Base-by-base conservation (phyloP, 2,329 filamentous ascomycete species). In the Monosporascus sp. region DNA sequence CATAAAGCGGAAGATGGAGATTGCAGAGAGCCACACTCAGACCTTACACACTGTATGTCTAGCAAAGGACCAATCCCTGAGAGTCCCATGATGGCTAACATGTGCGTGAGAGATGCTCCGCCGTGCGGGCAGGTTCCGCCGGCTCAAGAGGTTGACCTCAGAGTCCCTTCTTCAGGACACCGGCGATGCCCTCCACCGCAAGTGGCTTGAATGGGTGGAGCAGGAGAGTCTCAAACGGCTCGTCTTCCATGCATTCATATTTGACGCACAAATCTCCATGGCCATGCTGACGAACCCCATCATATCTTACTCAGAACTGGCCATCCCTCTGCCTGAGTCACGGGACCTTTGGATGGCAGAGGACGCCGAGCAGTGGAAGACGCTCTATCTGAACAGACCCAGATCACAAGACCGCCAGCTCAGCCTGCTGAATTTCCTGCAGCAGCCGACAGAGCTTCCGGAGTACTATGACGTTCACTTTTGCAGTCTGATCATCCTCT, bases 251-350 rank as follows among this genome's bases (percentile, higher is more conserved):
- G 71, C 81, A 15, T 86, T 86, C 58, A 68, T 85, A 5, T 78
- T 84, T 52, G 86, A 90, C 60, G 76, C 83, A 0, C 83, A 88
- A 55, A 76, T 80, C 4, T 88, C 86, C 2, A 85, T 90, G 72
- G 81, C 83, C 1, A 75, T 86, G 4, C 73, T 87, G 51, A 82
- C 80, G 22, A 84, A 80, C 54, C 83, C 85, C 0, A 71, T 83
- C 20, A 81, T 89, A 57, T 86, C 85, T 0, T 90, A 88, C 60
- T 77, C 84, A 0, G 87, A 90, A 60, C 70, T 90, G 48, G 81
- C 81, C 4, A 70, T 89, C 3, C 84, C 85, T 1, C 67, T 90
- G 0, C 86, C 87, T 0, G 80, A 80, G 54, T 72, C 81, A 0
- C 75, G 78, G 51, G 74, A 79, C 14, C 66, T 90, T 2, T 91